Percentiles rank a stretch among this genome's conserved stretches.
phyloP scores from a whole-genome alignment of 148 eudicot species.

The Chenopodium formosanum region DNA sequence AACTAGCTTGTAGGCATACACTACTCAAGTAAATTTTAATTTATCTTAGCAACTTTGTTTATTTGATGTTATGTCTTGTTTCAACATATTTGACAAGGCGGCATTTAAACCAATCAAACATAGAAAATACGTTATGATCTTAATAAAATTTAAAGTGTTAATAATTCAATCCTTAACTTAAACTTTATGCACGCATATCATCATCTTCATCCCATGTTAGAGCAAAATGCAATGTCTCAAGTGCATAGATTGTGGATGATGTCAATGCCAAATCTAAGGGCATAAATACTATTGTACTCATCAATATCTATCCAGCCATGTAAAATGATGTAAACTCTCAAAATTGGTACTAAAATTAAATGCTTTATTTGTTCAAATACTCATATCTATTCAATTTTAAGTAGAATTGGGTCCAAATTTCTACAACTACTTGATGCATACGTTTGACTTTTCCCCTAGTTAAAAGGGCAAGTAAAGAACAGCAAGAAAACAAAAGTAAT shows the following conservation, averaged over 20 bases:
- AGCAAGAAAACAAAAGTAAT: slow-evolving; percentile 28
- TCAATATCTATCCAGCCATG: slow-evolving; percentile 11
- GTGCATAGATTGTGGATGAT: slow-evolving; percentile 36
- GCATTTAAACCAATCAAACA: too few species aligned
- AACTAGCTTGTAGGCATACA: too few species aligned
- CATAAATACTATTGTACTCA: slow-evolving; percentile 17
- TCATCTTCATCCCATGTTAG: not conserved
- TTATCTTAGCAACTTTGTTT: too few species aligned
- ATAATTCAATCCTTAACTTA: too few species aligned
- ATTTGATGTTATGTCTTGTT: too few species aligned
- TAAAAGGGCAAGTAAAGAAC: slow-evolving; percentile 24
- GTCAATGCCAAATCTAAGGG: slow-evolving; percentile 33
- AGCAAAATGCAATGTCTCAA: not conserved
- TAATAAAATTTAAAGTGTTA: too few species aligned
- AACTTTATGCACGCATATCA: not conserved
- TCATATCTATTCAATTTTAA: slow-evolving; percentile 8
- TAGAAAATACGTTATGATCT: too few species aligned
- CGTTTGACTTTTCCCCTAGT: slow-evolving; percentile 27
- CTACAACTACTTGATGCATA: slow-evolving; percentile 33
- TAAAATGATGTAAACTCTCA: not conserved
- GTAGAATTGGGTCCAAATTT: slow-evolving; percentile 15
- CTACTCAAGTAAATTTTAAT: too few species aligned
- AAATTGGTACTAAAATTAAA: slow-evolving; percentile 8
- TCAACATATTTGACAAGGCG: too few species aligned
- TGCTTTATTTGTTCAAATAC: slow-evolving; percentile 35